Base-by-base conservation (phyloP, 2,329 filamentous ascomycete genomes). In the Nigrospora osmanthi region DNA sequence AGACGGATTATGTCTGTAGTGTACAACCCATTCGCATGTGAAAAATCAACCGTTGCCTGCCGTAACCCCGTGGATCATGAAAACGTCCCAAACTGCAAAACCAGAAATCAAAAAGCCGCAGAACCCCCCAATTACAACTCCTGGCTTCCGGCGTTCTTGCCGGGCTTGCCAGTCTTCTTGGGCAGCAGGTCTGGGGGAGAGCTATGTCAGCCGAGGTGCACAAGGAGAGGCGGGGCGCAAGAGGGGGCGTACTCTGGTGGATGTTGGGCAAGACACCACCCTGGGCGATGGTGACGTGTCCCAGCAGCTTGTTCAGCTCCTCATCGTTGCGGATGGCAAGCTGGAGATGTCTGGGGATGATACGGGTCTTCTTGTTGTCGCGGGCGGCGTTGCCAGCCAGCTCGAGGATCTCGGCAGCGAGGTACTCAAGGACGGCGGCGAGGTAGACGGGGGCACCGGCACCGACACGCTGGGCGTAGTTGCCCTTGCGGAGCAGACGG, bases 361-460 rank as follows among this genome's bases (percentile, higher is more conserved):
- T 98, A 86, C 93, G 90, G 55, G 91, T 98, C 87, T 97, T 97
- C 88, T 98, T 98, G 85, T 97, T 96, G 77, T 98, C 93, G 61
- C 93, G 91, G 54, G 93, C 93, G 62, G 93, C 93, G 72, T 98
- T 98, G 61, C 93, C 93, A 69, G 93, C 93, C 75, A 98, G 76
- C 76, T 98, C 93, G 64, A 98, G 89, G 60, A 98, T 96, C 78
- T 98, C 93, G 56, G 93, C 93, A 58, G 93, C 91, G 49, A 98
- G 86, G 69, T 98, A 98, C 76, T 98, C 93, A 41, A 98, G 89
- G 45, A 98, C 93, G 46, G 91, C 91, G 55, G 91, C 91, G 54
- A 97, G 86, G 71, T 97, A 97, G 64, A 97, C 91, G 54, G 91
- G 91, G 57, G 91, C 91, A 80, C 87, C 91, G 63, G 91, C 91